Conservation (phyloP, 208 protist species). For the Tritrichomonas musculus region DNA sequence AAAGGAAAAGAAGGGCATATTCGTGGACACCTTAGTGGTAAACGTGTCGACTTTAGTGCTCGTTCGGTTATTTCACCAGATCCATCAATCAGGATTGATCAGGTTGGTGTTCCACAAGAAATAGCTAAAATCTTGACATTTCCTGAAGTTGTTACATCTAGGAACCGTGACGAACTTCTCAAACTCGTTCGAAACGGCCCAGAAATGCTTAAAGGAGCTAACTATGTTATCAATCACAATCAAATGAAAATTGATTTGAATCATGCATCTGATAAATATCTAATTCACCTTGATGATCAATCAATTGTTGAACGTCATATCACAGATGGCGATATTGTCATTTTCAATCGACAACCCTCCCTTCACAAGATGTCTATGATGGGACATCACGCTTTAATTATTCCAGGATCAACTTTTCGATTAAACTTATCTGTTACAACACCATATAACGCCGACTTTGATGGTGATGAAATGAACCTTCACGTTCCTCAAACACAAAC, state of each 20-base stretch:
- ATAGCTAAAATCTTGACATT: slow-evolving; percentile 95
- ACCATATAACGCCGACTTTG: slow-evolving; percentile 99
- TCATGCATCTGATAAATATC: slow-evolving; percentile 62
- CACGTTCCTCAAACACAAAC: slow-evolving; percentile 94
- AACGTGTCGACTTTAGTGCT: slow-evolving; percentile 97
- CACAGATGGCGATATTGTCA: slow-evolving; percentile 90
- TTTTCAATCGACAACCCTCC: slow-evolving; percentile 99
- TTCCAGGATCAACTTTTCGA: slow-evolving; percentile 97
- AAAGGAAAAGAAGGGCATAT: slow-evolving; percentile 97
- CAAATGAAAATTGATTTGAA: slow-evolving; percentile 72
- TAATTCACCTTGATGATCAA: slow-evolving; percentile 70
- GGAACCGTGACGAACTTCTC: slow-evolving; percentile 78
- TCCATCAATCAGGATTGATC: slow-evolving; percentile 83
- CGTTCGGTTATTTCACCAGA: slow-evolving; percentile 98
- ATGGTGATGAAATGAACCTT: slow-evolving; percentile 99
- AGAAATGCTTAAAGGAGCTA: slow-evolving; percentile 82
- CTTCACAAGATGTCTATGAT: slow-evolving; percentile 99
- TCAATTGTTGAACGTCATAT: slow-evolving; percentile 90
- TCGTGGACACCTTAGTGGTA: slow-evolving; percentile 97
- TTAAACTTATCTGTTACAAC: slow-evolving; percentile 95
- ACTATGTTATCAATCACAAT: slow-evolving; percentile 64
- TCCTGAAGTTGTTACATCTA: slow-evolving; percentile 92
- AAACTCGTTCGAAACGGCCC: slow-evolving; percentile 82
- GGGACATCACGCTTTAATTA: slow-evolving; percentile 80
- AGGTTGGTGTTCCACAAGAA: slow-evolving; percentile 94